Conservation (phyloP, 2,329 filamentous ascomycete genomes). For the Dryadomyces quercus-mongolicae region DNA sequence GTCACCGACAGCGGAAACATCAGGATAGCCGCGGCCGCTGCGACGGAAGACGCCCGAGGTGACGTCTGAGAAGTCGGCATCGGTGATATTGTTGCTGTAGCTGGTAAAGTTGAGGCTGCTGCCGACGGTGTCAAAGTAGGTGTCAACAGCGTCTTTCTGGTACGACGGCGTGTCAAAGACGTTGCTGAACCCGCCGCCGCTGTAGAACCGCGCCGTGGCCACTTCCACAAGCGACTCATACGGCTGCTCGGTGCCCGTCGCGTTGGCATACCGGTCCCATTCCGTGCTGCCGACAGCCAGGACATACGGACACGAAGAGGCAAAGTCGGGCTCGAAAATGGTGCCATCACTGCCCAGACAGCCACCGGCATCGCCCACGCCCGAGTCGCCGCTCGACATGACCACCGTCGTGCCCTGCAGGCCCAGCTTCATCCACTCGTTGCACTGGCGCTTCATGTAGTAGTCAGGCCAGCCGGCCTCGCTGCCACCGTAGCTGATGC, state of each 20-base stretch:
- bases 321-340: slow-evolving; percentile 11
- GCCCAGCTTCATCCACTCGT: slow-evolving; percentile 38
- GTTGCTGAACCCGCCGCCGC: slow-evolving; percentile 27
- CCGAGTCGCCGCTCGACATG: slow-evolving; percentile 33
- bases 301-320: slow-evolving; percentile 28
- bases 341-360: slow-evolving; percentile 9
- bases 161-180: slow-evolving; percentile 21
- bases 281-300: slow-evolving; percentile 29
- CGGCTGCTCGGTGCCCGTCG: background rate
- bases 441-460: slow-evolving; percentile 39
- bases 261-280: slow-evolving; percentile 1
- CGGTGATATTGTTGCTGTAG: background rate
- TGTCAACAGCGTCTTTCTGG: slow-evolving; percentile 22
- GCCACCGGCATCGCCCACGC: slow-evolving; percentile 21
- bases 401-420: slow-evolving; percentile 32
- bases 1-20: slow-evolving; percentile 14
- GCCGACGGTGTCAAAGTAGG: slow-evolving; percentile 11
- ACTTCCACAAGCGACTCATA: slow-evolving; percentile 10
- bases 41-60: slow-evolving; percentile 9
- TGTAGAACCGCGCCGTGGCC: slow-evolving; percentile 16
- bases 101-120: slow-evolving; percentile 2
- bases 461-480: slow-evolving; percentile 37
- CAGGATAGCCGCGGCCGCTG: slow-evolving; percentile 13
- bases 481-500: slow-evolving; percentile 40
- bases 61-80: slow-evolving; percentile 7